Evolutionary conservation across 495 filamentous ascomycete genomes (phyloP).

Genomic region (Massariosphaeria phaeospora): DNA sequence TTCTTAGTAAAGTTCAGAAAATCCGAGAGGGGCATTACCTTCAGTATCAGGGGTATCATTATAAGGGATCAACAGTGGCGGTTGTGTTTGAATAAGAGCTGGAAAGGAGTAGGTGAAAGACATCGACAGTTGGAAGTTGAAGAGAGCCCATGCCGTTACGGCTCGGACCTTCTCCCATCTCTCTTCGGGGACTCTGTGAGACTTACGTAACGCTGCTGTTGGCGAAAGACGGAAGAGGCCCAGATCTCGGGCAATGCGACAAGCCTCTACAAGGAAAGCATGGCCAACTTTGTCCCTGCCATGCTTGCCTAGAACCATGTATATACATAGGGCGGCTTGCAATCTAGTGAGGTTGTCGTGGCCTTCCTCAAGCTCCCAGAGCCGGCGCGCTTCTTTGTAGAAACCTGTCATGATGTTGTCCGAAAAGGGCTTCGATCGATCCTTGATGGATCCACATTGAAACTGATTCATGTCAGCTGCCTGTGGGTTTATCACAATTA

Average conservation of each 20-base stretch:
- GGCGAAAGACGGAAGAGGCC: conserved; percentile 2
- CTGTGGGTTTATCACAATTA: not conserved
- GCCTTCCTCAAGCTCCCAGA: conserved; percentile 22
- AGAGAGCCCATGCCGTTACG: conserved; percentile 20
- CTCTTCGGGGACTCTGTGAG: not conserved
- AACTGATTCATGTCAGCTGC: conserved; percentile 7
- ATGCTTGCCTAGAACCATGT: conserved; percentile 22
- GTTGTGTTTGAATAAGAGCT: conserved; percentile 9
- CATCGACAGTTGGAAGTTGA: conserved; percentile 27
- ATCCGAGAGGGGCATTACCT: conserved; percentile 1
- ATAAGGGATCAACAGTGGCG: conserved; percentile 16
- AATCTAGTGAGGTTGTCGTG: conserved; percentile 10
- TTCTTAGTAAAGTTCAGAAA: too few relatives aligned
- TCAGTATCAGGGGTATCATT: conserved; percentile 10
- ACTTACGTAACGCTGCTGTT: not conserved
- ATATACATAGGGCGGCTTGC: conserved; percentile 18
- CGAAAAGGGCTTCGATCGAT: conserved; percentile 17
- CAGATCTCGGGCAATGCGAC: conserved; percentile 19
- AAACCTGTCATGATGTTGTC: conserved; percentile 15
- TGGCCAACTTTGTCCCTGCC: conserved; percentile 21
- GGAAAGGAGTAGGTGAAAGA: conserved; percentile 23
- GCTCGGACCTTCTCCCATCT: conserved; percentile 11
- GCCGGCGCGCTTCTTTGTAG: conserved; percentile 18
- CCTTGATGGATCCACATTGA: conserved; percentile 13
- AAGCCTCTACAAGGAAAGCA: conserved; percentile 20